Conservation (phyloP, 1,284 basidiomycete genomes). For the Neonothopanus nambi region DNA sequence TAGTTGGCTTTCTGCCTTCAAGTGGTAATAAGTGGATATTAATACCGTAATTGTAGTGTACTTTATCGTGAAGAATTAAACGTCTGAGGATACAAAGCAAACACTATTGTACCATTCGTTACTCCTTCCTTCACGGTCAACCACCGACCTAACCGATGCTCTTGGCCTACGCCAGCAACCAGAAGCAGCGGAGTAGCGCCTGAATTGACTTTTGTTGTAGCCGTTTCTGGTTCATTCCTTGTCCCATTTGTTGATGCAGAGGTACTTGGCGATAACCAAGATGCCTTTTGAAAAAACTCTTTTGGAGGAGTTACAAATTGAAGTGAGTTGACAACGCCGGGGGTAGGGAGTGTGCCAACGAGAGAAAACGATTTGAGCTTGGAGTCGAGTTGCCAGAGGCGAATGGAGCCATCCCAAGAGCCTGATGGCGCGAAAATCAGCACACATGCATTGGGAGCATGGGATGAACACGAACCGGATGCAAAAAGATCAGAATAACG, state of each 20-base stretch:
- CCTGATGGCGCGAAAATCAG: conserved; percentile 49
- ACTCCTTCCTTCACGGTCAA: conserved; percentile 54
- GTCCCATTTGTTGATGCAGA: background rate
- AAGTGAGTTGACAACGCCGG: conserved; percentile 88
- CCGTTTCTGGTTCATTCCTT: background rate
- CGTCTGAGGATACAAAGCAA: too few species aligned
- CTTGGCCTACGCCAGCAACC: conserved; percentile 82
- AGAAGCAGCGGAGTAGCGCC: conserved; percentile 55
- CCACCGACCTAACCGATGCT: conserved; percentile 91
- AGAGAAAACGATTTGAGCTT: conserved; percentile 76
- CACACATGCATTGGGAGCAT: background rate
- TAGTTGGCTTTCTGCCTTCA: too few species aligned
- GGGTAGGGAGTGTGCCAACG: conserved; percentile 61
- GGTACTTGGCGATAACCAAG: conserved; percentile 38
- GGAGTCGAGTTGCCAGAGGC: conserved; percentile 85
- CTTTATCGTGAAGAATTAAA: too few species aligned
- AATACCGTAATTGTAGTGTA: too few species aligned
- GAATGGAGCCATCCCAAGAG: conserved; percentile 89
- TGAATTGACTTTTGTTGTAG: conserved; percentile 11
- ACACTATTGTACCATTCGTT: too few species aligned
- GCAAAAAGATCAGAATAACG: conserved; percentile 92
- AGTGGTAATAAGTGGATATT: too few species aligned
- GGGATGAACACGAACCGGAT: conserved; percentile 58
- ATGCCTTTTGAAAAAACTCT: conserved; percentile 43
- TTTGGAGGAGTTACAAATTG: conserved; percentile 73